These are phyloP conservation scores for Aspergillus leporis DNA, from an alignment of 495 filamentous ascomycete species.

Conservation along the genomic window DNA sequence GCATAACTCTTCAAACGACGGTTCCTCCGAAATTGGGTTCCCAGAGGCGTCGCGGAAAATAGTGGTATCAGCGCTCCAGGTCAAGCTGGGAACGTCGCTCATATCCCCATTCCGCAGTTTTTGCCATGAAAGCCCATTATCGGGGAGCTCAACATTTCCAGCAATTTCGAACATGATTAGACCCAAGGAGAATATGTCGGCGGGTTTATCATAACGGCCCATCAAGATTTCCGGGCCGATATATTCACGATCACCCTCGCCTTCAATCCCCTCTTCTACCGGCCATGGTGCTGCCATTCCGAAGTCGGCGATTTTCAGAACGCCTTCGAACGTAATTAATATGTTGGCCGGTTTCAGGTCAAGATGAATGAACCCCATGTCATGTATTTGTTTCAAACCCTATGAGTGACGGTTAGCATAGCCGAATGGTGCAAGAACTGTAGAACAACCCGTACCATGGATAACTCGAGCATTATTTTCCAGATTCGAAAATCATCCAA, in stretches of 20 bases:
- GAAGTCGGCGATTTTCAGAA: slow-evolving; percentile 94
- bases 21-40: slow-evolving; percentile 53
- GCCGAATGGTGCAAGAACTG: background rate
- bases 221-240: slow-evolving; percentile 88
- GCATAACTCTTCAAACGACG: slow-evolving; percentile 53
- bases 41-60: slow-evolving; percentile 76
- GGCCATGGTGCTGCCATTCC: slow-evolving; percentile 86
- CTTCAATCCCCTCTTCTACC: slow-evolving; percentile 71
- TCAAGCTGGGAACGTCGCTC: slow-evolving; percentile 80
- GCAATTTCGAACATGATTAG: slow-evolving; percentile 93
- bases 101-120: slow-evolving; percentile 83
- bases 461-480: slow-evolving; percentile 89
- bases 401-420: slow-evolving; percentile 45
- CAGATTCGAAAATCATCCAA: slow-evolving; percentile 97
- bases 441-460: slow-evolving; percentile 53
- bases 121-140: slow-evolving; percentile 88
- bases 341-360: slow-evolving; percentile 96
- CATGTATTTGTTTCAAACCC: slow-evolving; percentile 87
- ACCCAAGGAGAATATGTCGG: slow-evolving; percentile 91
- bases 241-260: slow-evolving; percentile 94
- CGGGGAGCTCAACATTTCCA: slow-evolving; percentile 85
- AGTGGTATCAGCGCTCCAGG: slow-evolving; percentile 68
- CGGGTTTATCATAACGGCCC: slow-evolving; percentile 82
- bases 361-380: slow-evolving; percentile 84
- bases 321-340: slow-evolving; percentile 85